These are phyloP conservation scores for Tolypocladium guangdongense DNA, from an alignment of 2,329 filamentous ascomycete species.

Conservation along the genomic window DNA sequence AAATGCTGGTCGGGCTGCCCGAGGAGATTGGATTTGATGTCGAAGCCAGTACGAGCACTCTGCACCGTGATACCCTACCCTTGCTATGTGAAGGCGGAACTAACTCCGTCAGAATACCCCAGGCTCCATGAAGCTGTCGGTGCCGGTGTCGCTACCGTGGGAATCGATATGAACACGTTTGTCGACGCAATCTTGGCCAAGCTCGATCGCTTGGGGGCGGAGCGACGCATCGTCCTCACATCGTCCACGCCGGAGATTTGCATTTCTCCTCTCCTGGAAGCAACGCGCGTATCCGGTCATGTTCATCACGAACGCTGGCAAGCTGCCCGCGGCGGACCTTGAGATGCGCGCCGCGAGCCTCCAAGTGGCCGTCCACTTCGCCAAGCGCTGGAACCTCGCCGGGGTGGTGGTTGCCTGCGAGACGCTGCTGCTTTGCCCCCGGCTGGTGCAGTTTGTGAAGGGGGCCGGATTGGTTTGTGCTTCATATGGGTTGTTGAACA, in stretches of 20 bases:
- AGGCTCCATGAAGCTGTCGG: too few species aligned
- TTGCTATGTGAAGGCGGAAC: too few species aligned
- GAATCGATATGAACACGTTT: too few species aligned
- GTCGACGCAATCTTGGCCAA: too few species aligned
- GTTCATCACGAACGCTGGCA: conserved; percentile 21
- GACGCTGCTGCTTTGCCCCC: conserved; percentile 22
- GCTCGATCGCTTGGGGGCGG: conserved; percentile 9
- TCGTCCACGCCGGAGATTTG: conserved; percentile 25
- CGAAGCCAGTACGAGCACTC: too few species aligned
- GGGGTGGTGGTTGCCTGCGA: conserved; percentile 26
- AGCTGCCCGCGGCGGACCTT: conserved; percentile 15
- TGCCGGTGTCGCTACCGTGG: too few species aligned
- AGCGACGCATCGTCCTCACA: conserved; percentile 21
- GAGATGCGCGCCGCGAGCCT: conserved; percentile 24
- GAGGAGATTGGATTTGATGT: too few species aligned
- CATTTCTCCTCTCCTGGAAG: conserved; percentile 20
- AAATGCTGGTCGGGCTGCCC: conserved; percentile 5
- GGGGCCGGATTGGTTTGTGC: conserved; percentile 19
- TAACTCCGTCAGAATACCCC: too few species aligned
- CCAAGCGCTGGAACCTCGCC: conserved; percentile 22
- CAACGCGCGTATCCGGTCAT: conserved; percentile 20
- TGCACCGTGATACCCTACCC: too few species aligned
- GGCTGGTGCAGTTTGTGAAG: conserved; percentile 22
- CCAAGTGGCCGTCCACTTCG: conserved; percentile 25
- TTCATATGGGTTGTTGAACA: conserved; percentile 23